phyloP scores from a whole-genome alignment of 768 basidiomycete species.

The Mycena maculata region DNA sequence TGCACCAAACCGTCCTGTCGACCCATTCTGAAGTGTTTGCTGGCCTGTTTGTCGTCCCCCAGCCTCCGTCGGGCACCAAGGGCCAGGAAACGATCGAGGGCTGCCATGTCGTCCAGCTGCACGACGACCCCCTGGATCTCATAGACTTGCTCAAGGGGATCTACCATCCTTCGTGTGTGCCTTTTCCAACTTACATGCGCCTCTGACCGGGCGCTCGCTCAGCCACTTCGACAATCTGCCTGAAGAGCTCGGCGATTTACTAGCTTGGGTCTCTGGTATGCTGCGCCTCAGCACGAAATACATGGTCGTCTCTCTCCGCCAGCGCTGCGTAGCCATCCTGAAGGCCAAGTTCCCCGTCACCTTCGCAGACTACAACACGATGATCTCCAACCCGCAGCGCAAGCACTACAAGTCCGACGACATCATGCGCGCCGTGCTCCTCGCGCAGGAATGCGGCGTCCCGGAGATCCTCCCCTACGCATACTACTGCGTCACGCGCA shows the following conservation, averaged over 20 bases:
- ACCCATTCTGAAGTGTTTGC: slow-evolving; percentile 75
- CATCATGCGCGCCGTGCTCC: slow-evolving; percentile 56
- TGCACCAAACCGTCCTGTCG: slow-evolving; percentile 59
- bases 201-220: neutral
- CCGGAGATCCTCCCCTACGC: slow-evolving; percentile 58
- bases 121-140: slow-evolving; percentile 61
- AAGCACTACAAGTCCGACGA: slow-evolving; percentile 51
- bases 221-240: slow-evolving; percentile 54
- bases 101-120: slow-evolving; percentile 62
- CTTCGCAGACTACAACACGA: slow-evolving; percentile 50
- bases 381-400: slow-evolving; percentile 35
- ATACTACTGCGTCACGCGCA: slow-evolving; percentile 61
- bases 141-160: slow-evolving; percentile 62
- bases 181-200: neutral
- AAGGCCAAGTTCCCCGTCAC: slow-evolving; percentile 53
- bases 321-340: slow-evolving; percentile 63
- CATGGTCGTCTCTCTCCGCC: slow-evolving; percentile 62
- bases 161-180: slow-evolving; percentile 58
- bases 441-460: slow-evolving; percentile 55
- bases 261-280: slow-evolving; percentile 61
- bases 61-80: slow-evolving; percentile 36
- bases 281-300: slow-evolving; percentile 76
- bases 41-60: slow-evolving; percentile 70
- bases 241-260: slow-evolving; percentile 57
- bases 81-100: slow-evolving; percentile 57